Base-by-base conservation (phyloP, 306 rosid species). In the Ziziphus jujuba region DNA sequence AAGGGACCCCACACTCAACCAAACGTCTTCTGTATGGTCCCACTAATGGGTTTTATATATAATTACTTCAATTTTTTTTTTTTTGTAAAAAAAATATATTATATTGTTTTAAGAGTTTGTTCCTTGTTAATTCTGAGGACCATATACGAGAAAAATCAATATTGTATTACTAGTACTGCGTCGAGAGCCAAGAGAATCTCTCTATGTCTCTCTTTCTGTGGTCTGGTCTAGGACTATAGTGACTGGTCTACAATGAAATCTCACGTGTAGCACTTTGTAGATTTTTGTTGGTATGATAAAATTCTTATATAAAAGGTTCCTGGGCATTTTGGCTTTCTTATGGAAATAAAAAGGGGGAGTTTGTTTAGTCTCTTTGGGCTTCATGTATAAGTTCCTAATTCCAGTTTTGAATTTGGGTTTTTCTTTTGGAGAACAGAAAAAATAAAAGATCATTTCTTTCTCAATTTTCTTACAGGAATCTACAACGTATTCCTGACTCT, bases 211-310 rank as follows among this genome's bases (percentile, higher is more conserved):
- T 56, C 40, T 31, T 51, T 48, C 64, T 19, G 28, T 62, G 63
- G n/a, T 57, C 28, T 17, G 55, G 6, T 70, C 57, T 70, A 60
- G 28, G 36, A 74, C 78, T 69, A 80, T 77, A 81, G 75, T 55
- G 66, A 77, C 68, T 55, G 72, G 77, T 72, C 75, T 75, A 72
- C 75, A 62, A 56, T 72, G 78, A 75, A 71, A 54, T 70, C 86
- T 87, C 91, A 89, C 89, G 87, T 87, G 96, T 84, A 72, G 59
- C 19, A 17, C 3, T 8, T 77, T 84, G 89, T 82, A 84, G 83
- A 76, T 56, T 80, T 80, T 77, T 73, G 70, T 71, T 82, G 44
- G 19, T 65, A 69, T 49, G 47, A 67, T 63, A 38, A 52, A 67
- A 44, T 33, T 22, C 69, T 19, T 57, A 45, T 65, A 69, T 73